Evolutionary conservation across 352 stramenopile species (phyloP), one percentile per base, ranked within the genome.

Genomic region (Pythium dissotocum): DNA sequence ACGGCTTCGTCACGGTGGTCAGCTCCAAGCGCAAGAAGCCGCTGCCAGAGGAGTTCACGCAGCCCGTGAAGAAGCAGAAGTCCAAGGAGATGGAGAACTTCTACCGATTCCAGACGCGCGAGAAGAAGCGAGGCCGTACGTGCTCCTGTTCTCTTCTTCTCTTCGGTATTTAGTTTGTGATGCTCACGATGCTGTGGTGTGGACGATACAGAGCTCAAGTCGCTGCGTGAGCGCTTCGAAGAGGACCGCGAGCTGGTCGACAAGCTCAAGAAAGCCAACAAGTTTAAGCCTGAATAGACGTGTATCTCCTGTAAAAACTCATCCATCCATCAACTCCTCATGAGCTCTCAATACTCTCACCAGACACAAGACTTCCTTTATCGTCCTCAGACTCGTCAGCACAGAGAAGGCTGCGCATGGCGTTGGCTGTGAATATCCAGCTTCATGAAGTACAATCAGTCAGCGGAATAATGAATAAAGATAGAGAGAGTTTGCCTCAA

Each of bases 71-170:
- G 83, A 95, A 92, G 65, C 82, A 91, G 55, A 95, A 95, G 73
- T 73, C 72, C 57, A 95, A 95, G 68, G 84, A 94, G 61, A 65
- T 92, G 26, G 63, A 83, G 28, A 85, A 94, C 67, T 95, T 95
- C 57, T 95, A 95, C 67, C 82, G 85, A 32, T 95, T 95, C 76
- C 87, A 95, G 69, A 87, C 89, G 59, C 81, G 87, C 58, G 87
- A 95, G 74, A 91, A 90, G 71, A 93, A 93, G 67, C 84, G 87
- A 75, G 83, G 85, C 52, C 87, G 87, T 94, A 78, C 70, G 84
- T 91, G 48, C 6, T 21, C 6, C 57, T 5, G 6, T 40, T 9
- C 24, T 67, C 12, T n/a, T 0, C 7, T 4, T 36, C 26, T 2
- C 16, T n/a, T 61, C 16, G 0, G 36, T 2, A 24, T 67, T 12